Evolutionary conservation across 176 grass and related monocot genomes (phyloP).

Genomic region (Thalia dealbata): DNA sequence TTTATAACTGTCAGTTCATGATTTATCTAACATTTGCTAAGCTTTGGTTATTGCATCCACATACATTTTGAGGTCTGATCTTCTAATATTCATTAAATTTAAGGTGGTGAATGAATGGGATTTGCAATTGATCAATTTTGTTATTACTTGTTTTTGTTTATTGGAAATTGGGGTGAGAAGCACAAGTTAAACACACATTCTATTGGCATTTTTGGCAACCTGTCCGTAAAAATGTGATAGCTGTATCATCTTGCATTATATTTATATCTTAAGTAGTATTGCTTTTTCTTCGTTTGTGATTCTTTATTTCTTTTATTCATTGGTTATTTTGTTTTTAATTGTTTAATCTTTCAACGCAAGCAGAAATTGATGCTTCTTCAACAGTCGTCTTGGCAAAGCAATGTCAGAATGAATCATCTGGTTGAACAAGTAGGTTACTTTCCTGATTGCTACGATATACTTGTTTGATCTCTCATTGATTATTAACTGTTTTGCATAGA

Average conservation of each 20-base stretch:
- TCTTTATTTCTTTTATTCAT: slow-evolving; percentile 2
- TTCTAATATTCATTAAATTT: too few relatives aligned
- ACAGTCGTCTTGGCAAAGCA: slow-evolving; percentile 84
- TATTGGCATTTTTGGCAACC: too few relatives aligned
- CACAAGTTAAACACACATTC: too few relatives aligned
- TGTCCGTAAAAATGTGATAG: too few relatives aligned
- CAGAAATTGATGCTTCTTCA: slow-evolving; percentile 70
- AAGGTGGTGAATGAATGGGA: too few relatives aligned
- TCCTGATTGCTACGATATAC: slow-evolving; percentile 5
- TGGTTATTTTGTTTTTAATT: neutral
- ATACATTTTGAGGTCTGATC: too few relatives aligned
- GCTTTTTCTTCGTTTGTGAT: neutral
- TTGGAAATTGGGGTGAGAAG: too few relatives aligned
- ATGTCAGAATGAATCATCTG: slow-evolving; percentile 63
- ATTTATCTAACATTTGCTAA: too few relatives aligned
- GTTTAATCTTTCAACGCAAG: slow-evolving; percentile 2
- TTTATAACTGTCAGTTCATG: too few relatives aligned
- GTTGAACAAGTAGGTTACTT: slow-evolving; percentile 51
- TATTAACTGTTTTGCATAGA: slow-evolving; percentile 35
- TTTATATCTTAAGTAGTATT: neutral
- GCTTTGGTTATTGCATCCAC: too few relatives aligned
- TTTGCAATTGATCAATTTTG: too few relatives aligned
- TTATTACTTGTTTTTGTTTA: too few relatives aligned
- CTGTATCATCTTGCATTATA: neutral
- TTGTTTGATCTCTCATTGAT: slow-evolving; percentile 10